Base-by-base conservation (phyloP, 495 filamentous ascomycete genomes). In the Penicillium flavigenum region DNA sequence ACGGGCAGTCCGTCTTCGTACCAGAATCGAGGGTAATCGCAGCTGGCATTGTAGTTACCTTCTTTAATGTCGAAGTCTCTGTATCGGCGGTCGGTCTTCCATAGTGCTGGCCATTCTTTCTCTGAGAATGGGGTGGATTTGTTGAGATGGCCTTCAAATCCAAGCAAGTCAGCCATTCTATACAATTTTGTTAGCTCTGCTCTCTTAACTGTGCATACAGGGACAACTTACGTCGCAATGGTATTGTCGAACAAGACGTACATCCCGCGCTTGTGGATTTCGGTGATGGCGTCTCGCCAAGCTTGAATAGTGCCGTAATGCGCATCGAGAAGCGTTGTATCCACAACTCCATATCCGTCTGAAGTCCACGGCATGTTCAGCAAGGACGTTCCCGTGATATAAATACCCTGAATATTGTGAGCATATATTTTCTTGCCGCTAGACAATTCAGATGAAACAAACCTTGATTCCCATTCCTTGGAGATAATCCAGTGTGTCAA, bases 401-500 rank as follows among this genome's bases (percentile, higher is more conserved):
- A 90, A 44, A 90, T 74, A 27, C 74, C 83, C 83, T 83, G 19
- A 3, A 54, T 22, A 22, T 45, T 29, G 57, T 27, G 51, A 61
- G 45, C 17, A 47, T 31, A 12, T 19, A 19, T 16, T 34, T 26
- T 22, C 4, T 22, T 1, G 8, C 11, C 5, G 12, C 17, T 2
- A 36, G 16, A 27, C 24, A n/a, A 26, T 16, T 2, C 17, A 11
- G 14, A 17, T 38, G 14, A 22, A 7, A 60, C 72, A n/a, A 58
- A 81, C 84, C 79, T 87, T 88, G 68, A 88, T 83, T 1, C 88
- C 88, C 84, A 88, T 83, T 53, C 88, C 87, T 57, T 87, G 83
- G 27, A 90, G 68, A 64, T 90, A 90, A 66, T 90, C 87, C 46
- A 90, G 70, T 16, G 82, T 85, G 59, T 87, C 82, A 27, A 82